Evolutionary conservation across 768 basidiomycete genomes (phyloP).

Genomic region (Pisolithus marmoratus): DNA sequence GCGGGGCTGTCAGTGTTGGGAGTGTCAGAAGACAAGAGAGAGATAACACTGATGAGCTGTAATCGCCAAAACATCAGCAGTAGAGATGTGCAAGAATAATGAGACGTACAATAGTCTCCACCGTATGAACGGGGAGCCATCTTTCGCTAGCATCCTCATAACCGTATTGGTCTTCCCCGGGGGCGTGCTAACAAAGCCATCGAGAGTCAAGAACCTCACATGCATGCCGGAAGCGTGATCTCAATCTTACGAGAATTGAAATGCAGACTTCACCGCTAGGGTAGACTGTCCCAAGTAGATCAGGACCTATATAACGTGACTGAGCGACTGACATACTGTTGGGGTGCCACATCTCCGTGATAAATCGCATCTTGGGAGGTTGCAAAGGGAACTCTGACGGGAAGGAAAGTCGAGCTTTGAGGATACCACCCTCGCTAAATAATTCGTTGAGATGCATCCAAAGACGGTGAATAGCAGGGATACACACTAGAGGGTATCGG

Average conservation of each 20-base stretch:
- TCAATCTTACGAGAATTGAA: slow-evolving; percentile 72
- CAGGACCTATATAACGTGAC: neutral
- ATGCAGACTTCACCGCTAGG: slow-evolving; percentile 91
- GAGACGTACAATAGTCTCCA: slow-evolving; percentile 83
- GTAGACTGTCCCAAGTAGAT: slow-evolving; percentile 58
- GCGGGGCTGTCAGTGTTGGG: slow-evolving; percentile 93
- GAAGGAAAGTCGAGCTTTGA: slow-evolving; percentile 86
- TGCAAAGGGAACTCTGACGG: slow-evolving; percentile 85
- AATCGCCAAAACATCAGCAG: slow-evolving; percentile 2
- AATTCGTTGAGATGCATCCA: slow-evolving; percentile 2
- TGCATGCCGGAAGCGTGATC: neutral
- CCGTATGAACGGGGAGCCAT: slow-evolving; percentile 96
- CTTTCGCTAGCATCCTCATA: slow-evolving; percentile 96
- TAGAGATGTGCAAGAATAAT: neutral
- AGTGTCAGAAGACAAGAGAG: slow-evolving; percentile 84
- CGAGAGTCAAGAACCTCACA: slow-evolving; percentile 1
- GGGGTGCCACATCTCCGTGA: slow-evolving; percentile 96
- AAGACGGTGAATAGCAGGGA: slow-evolving; percentile 1
- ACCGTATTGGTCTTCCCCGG: slow-evolving; percentile 94
- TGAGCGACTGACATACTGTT: slow-evolving; percentile 60
- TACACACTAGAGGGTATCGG: slow-evolving; percentile 86
- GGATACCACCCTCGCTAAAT: slow-evolving; percentile 88
- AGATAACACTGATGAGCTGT: slow-evolving; percentile 94
- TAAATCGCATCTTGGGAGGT: slow-evolving; percentile 94
- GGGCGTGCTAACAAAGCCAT: slow-evolving; percentile 62